phyloP scores from a whole-genome alignment of 768 basidiomycete species.

The Lactarius quietus region DNA sequence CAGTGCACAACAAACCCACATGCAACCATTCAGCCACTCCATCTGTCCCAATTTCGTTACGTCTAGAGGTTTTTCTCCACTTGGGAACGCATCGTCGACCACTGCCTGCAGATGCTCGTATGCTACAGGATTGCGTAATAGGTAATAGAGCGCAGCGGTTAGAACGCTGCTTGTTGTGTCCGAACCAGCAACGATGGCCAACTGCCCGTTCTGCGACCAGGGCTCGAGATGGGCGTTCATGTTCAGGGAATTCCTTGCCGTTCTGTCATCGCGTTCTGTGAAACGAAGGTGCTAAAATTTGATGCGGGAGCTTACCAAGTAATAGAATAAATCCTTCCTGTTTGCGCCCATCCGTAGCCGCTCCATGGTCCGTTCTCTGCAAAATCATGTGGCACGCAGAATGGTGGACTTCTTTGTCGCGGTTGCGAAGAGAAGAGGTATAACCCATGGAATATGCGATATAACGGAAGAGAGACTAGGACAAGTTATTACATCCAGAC shows the following conservation, averaged over 20 bases:
- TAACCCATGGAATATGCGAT: background rate
- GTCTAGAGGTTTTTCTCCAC: slow-evolving; percentile 9
- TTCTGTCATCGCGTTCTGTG: background rate
- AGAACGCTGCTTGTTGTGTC: background rate
- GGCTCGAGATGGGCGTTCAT: background rate
- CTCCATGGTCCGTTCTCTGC: background rate
- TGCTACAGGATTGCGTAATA: background rate
- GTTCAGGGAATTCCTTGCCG: background rate
- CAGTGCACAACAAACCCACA: background rate
- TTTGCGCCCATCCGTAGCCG: slow-evolving; percentile 1
- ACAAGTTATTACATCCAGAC: background rate
- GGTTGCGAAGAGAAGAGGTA: background rate
- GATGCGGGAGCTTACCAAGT: slow-evolving; percentile 33
- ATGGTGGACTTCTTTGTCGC: too few species aligned
- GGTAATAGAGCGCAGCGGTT: background rate
- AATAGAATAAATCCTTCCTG: slow-evolving; percentile 38
- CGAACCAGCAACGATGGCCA: background rate
- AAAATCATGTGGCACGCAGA: background rate
- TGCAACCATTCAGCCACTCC: slow-evolving; percentile 12
- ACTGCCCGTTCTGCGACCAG: background rate
- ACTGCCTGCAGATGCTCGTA: background rate
- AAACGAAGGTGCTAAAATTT: background rate
- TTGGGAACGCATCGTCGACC: background rate
- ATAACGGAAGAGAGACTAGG: background rate
- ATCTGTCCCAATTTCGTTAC: background rate